phyloP scores from a whole-genome alignment of 805 yeast species.

The Pichia nanzhaoensis region DNA sequence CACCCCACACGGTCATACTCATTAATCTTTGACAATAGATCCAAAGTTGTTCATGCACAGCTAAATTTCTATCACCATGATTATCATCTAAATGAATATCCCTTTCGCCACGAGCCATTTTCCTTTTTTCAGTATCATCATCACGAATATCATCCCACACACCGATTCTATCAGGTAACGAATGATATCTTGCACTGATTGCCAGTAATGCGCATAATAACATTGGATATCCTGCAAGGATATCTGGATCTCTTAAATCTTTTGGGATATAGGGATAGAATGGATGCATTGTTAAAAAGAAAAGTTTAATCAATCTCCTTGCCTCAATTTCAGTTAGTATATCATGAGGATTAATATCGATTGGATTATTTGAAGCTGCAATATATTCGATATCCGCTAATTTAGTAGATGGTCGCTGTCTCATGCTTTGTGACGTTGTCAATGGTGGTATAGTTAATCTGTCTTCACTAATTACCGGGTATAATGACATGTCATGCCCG shows the following conservation, averaged over 20 bases:
- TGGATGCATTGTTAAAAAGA: constrained; percentile 78
- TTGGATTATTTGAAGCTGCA: constrained; percentile 30
- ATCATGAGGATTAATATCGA: not conserved
- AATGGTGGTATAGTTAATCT: constrained; percentile 40
- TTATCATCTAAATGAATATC: constrained; percentile 21
- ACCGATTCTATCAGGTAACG: constrained; percentile 37
- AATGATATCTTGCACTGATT: constrained; percentile 71
- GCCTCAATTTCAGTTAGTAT: constrained; percentile 62
- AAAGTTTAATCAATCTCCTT: constrained; percentile 46
- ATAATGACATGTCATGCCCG: constrained; percentile 24
- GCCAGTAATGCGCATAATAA: constrained; percentile 76
- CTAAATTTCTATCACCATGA: constrained; percentile 36
- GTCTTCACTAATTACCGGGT: constrained; percentile 20
- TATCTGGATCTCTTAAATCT: constrained; percentile 59
- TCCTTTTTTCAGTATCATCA: constrained; percentile 6
- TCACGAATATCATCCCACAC: constrained; percentile 9
- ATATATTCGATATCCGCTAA: constrained; percentile 61
- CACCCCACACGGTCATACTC: constrained; percentile 90
- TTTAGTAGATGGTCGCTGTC: constrained; percentile 42
- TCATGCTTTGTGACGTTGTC: constrained; percentile 33
- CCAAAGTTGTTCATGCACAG: constrained; percentile 79
- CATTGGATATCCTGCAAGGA: constrained; percentile 72
- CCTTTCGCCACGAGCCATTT: constrained; percentile 17
- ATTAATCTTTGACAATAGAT: constrained; percentile 72
- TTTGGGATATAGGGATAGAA: constrained; percentile 82